Conservation (phyloP, 2,329 filamentous ascomycete genomes). For the Colletotrichum sp. region DNA sequence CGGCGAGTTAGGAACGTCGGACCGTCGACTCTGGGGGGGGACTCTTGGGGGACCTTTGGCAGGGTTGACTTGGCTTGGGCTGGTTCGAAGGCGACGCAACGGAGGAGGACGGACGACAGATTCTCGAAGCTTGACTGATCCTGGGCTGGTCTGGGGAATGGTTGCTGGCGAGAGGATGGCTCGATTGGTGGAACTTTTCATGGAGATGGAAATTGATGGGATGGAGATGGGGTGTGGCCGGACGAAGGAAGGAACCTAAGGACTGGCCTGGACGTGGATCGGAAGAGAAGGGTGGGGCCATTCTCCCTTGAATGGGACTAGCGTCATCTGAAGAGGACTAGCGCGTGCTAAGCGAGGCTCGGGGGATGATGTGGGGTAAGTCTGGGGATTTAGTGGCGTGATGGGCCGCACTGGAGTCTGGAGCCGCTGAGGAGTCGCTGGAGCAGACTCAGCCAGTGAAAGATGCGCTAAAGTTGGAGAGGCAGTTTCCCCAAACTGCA, state of each 20-base stretch:
- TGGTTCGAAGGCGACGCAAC: not conserved
- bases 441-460: not conserved
- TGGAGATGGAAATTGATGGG: not conserved
- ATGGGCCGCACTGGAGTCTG: constrained; percentile 9
- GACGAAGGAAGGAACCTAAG: not conserved
- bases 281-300: not conserved
- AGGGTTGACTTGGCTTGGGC: not conserved
- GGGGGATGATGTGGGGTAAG: constrained; percentile 8
- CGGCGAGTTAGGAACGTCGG: constrained; percentile 13
- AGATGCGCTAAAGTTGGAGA: not conserved
- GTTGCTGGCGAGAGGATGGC: not conserved
- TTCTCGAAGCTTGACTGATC: not conserved
- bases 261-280: not conserved
- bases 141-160: not conserved
- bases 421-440: not conserved
- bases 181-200: constrained; percentile 19
- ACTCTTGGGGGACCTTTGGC: not conserved
- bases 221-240: not conserved
- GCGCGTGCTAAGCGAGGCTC: not conserved
- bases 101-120: not conserved
- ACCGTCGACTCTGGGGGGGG: constrained; percentile 10
- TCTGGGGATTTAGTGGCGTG: constrained; percentile 22
- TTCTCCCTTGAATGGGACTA: not conserved
- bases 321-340: not conserved
- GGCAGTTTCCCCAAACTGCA: not conserved